phyloP scores from a whole-genome alignment of 805 yeast genomes.

The Starmerella powellii region DNA sequence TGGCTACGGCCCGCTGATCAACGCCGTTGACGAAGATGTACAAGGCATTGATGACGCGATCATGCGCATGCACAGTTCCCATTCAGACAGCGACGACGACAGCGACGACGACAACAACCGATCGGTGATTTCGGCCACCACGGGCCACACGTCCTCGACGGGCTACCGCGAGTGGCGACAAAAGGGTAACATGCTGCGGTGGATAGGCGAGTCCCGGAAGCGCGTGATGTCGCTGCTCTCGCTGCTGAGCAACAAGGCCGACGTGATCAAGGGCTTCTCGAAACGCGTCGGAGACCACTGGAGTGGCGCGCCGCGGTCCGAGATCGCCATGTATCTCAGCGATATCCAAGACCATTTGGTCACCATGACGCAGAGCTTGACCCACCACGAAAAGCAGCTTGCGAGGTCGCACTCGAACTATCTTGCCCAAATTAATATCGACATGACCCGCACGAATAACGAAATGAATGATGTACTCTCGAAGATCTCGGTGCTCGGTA shows the following conservation, averaged over 20 bases:
- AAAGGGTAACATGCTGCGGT: constrained; percentile 86
- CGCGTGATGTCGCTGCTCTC: constrained; percentile 84
- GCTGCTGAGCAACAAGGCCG: constrained; percentile 83
- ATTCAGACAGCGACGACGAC: constrained; percentile 35
- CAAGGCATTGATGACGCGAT: constrained; percentile 90
- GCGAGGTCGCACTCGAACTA: constrained; percentile 95
- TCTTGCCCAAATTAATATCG: constrained; percentile 91
- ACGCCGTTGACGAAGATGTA: constrained; percentile 86
- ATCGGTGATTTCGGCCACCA: constrained; percentile 22
- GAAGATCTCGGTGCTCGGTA: constrained; percentile 84
- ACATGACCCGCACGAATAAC: constrained; percentile 93
- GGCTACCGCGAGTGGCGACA: constrained; percentile 65
- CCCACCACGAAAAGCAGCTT: constrained; percentile 85
- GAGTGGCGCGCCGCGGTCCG: constrained; percentile 68
- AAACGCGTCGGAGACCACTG: constrained; percentile 79
- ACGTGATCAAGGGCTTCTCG: constrained; percentile 91
- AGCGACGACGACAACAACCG: constrained; percentile 27
- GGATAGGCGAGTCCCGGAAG: constrained; percentile 92
- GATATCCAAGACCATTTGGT: constrained; percentile 97
- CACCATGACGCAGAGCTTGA: constrained; percentile 90
- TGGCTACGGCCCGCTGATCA: constrained; percentile 94
- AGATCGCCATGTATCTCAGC: constrained; percentile 87
- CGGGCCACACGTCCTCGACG: constrained; percentile 28
- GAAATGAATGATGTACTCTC: constrained; percentile 95
- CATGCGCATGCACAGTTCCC: constrained; percentile 68